A percentile compares a stretch with the other conserved stretches of the same genome.
These are phyloP conservation scores for Epichloe glyceriae DNA, from an alignment of 2,329 filamentous ascomycete species.

Conservation along the genomic window DNA sequence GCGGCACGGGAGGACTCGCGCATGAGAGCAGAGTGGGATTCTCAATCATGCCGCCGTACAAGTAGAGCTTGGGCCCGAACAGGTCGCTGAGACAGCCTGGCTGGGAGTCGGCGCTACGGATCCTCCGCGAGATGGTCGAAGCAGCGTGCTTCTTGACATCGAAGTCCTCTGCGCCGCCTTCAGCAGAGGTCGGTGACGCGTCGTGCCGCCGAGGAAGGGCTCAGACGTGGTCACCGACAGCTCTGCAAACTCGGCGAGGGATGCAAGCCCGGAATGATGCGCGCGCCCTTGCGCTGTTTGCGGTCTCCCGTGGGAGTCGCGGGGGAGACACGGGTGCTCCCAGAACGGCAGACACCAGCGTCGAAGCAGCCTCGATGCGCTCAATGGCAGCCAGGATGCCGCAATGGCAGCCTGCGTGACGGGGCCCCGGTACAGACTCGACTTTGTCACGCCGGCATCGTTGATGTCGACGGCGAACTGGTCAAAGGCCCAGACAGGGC, in stretches of 20 bases:
- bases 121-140: constrained; percentile 26
- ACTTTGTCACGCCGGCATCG: constrained; percentile 25
- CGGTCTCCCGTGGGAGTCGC: background rate
- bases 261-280: constrained; percentile 14
- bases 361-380: constrained; percentile 19
- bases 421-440: constrained; percentile 25
- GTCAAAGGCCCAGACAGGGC: constrained; percentile 30
- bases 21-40: constrained; percentile 10
- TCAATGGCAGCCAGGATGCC: constrained; percentile 24
- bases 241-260: constrained; percentile 14
- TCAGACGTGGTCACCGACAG: constrained; percentile 20
- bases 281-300: background rate
- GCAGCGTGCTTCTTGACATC: constrained; percentile 21
- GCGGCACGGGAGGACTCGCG: background rate
- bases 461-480: constrained; percentile 29
- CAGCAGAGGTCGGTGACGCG: constrained; percentile 24
- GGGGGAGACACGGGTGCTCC: constrained; percentile 5
- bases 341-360: background rate
- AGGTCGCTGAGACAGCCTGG: constrained; percentile 25
- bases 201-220: constrained; percentile 24
- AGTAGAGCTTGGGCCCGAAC: constrained; percentile 23
- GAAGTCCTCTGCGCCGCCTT: constrained; percentile 26
- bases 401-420: constrained; percentile 25
- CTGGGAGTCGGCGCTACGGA: constrained; percentile 28
- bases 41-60: constrained; percentile 29